These are phyloP conservation scores for Pseudoturritis turrita DNA, from an alignment of 345 rosid genomes.

Conservation along the genomic window DNA sequence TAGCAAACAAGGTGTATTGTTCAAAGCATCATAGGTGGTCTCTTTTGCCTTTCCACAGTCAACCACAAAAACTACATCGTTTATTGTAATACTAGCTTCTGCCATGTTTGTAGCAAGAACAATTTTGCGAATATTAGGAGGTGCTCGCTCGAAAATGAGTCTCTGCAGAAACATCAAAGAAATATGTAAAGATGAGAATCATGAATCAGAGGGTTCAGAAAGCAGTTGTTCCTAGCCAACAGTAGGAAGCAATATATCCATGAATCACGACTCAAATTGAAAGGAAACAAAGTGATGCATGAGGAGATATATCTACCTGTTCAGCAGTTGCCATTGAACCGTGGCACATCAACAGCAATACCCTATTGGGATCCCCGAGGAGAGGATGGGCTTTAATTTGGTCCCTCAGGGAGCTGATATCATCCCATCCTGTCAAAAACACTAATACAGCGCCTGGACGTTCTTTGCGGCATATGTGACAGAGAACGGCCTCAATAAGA, in stretches of 20 bases:
- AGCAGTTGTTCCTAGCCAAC: not conserved
- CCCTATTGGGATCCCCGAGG: conserved; percentile 95
- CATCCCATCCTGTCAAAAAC: conserved; percentile 99
- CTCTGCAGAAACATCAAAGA: conserved; percentile 49
- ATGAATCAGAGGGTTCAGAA: not conserved
- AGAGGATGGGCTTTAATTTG: conserved; percentile 98
- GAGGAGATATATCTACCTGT: conserved; percentile 47
- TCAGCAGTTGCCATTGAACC: conserved; percentile 99
- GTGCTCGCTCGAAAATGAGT: conserved; percentile 81
- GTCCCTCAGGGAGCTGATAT: conserved; percentile 85
- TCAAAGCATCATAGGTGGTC: conserved; percentile 97
- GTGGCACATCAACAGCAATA: conserved; percentile 80
- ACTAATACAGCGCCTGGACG: conserved; percentile 90
- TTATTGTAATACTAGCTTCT: conserved; percentile 96
- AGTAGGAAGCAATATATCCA: not conserved
- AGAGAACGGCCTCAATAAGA: conserved; percentile 90
- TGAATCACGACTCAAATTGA: not conserved
- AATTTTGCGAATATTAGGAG: conserved; percentile 78
- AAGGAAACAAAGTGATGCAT: conserved; percentile 1
- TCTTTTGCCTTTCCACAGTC: conserved; percentile 99
- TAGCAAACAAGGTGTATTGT: conserved; percentile 96
- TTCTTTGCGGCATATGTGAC: conserved; percentile 96
- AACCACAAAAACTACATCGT: conserved; percentile 88
- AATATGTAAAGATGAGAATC: not conserved
- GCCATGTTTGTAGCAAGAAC: conserved; percentile 98